Conservation (phyloP, 2,329 filamentous ascomycete species). For the Sclerotinia borealis region DNA sequence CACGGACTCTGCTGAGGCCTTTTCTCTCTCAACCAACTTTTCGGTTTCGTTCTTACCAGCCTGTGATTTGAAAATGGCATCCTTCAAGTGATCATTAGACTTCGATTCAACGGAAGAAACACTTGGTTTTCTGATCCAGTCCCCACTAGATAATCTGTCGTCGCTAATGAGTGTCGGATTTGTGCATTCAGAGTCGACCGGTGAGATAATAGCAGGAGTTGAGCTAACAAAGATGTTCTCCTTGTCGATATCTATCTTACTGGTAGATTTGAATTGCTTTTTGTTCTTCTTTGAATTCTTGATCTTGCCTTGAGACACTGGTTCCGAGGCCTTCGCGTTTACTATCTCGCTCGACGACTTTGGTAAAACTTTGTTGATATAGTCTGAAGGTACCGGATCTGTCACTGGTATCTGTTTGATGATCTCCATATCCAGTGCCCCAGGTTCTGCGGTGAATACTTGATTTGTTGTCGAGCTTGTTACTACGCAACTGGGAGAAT, state of each 20-base stretch:
- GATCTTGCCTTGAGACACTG: background rate
- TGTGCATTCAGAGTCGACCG: background rate
- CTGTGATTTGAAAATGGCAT: background rate
- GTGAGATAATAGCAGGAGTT: background rate
- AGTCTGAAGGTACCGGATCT: background rate
- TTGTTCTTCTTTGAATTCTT: constrained; percentile 7
- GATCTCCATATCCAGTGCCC: background rate
- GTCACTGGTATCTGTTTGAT: background rate
- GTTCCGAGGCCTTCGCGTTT: background rate
- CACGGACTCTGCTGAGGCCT: background rate
- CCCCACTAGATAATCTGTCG: constrained; percentile 14
- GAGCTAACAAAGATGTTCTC: background rate
- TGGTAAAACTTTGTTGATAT: background rate
- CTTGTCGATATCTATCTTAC: background rate
- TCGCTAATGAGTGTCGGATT: background rate
- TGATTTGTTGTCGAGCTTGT: background rate
- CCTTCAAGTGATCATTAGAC: background rate
- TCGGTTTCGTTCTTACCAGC: background rate
- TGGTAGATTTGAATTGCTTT: constrained; percentile 6
- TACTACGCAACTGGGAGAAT: no score
- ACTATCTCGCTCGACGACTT: background rate
- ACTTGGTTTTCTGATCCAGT: constrained; percentile 16
- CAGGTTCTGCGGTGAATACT: background rate
- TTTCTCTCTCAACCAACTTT: background rate
- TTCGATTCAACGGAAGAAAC: background rate